Percentiles rank a stretch among this genome's conserved stretches.
Conservation (phyloP, 2,329 filamentous ascomycete genomes). For the Pseudocercospora fijiensis region DNA sequence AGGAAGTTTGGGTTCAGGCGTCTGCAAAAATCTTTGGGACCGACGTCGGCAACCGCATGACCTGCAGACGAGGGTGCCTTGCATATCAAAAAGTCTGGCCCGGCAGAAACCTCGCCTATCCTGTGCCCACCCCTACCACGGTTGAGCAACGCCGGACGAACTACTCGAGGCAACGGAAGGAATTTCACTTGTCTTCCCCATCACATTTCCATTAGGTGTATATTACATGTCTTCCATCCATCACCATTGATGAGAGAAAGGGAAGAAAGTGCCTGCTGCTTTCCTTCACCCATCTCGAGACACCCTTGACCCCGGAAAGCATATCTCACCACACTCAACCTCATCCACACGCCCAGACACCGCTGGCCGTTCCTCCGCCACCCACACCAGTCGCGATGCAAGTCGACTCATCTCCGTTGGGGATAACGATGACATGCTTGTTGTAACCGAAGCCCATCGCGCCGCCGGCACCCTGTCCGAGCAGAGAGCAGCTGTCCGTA, state of each 20-base stretch:
- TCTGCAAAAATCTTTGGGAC: neutral
- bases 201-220: neutral
- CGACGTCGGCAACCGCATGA: neutral
- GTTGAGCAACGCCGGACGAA: neutral
- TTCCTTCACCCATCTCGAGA: neutral
- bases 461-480: slow-evolving; percentile 9
- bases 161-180: neutral
- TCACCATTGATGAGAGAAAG: neutral
- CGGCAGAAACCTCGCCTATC: neutral
- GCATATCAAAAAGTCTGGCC: slow-evolving; percentile 8
- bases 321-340: neutral
- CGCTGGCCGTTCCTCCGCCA: slow-evolving; percentile 32
- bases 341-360: slow-evolving; percentile 31
- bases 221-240: neutral
- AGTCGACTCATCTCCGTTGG: slow-evolving; percentile 19
- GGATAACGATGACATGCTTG: slow-evolving; percentile 18
- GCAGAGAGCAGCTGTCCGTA: slow-evolving; percentile 25
- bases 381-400: slow-evolving; percentile 28
- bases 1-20: no score
- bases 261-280: neutral
- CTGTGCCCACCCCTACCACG: neutral
- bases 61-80: slow-evolving; percentile 1
- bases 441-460: slow-evolving; percentile 11
- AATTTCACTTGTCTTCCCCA: neutral
- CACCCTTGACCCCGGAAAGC: neutral